Percentiles rank a stretch among this genome's conserved stretches.
These are phyloP conservation scores for Opeltia flavorubescens DNA, from an alignment of 495 filamentous ascomycete species.

Conservation along the genomic window DNA sequence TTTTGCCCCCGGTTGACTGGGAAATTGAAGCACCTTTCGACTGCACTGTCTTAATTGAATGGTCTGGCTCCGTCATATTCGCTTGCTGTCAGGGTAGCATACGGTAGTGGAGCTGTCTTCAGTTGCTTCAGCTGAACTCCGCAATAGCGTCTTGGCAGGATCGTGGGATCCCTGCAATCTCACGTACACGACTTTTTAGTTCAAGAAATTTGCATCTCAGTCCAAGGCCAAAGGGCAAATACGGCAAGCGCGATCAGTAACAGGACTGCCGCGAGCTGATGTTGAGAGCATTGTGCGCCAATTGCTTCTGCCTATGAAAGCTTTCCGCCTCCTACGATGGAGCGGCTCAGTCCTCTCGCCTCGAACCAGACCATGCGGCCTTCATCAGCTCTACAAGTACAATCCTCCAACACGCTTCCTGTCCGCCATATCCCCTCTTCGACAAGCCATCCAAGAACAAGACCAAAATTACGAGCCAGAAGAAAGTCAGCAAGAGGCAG, in stretches of 20 bases:
- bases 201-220: conserved; percentile 4
- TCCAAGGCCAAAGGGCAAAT: neutral
- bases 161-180: conserved; percentile 1
- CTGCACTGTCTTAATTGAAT: conserved; percentile 12
- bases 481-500: conserved; percentile 10
- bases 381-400: conserved; percentile 27
- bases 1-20: conserved; percentile 49
- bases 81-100: neutral
- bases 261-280: conserved; percentile 7
- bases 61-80: conserved; percentile 10
- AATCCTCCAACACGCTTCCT: conserved; percentile 15
- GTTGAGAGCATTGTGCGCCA: conserved; percentile 16
- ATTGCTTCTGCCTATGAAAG: conserved; percentile 37
- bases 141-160: neutral
- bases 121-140: too few species aligned
- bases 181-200: conserved; percentile 8
- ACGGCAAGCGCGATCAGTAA: conserved; percentile 4
- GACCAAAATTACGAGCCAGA: conserved; percentile 11
- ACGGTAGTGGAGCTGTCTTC: too few species aligned
- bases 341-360: conserved; percentile 53
- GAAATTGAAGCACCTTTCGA: conserved; percentile 14
- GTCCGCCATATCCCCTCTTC: conserved; percentile 2
- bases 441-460: neutral
- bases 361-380: conserved; percentile 34
- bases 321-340: conserved; percentile 56